These are phyloP conservation scores for Stemphylium lycopersici DNA, from an alignment of 2,329 filamentous ascomycete genomes.

Conservation along the genomic window DNA sequence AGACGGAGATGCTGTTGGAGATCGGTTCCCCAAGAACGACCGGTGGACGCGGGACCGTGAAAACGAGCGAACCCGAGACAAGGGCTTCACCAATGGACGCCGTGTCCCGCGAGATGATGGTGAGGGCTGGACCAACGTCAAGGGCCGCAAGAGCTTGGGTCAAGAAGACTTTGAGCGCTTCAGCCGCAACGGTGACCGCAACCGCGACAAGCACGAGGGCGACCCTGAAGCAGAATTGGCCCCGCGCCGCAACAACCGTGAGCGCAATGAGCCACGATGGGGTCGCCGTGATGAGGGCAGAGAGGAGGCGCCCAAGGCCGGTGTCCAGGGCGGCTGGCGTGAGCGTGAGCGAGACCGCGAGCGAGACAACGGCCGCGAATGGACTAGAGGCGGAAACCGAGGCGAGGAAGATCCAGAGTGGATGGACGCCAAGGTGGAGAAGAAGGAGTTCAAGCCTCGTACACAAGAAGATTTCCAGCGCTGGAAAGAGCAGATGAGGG, in stretches of 20 bases:
- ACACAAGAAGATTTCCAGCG: conserved; percentile 92
- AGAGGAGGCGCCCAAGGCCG: conserved; percentile 52
- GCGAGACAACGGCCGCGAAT: conserved; percentile 57
- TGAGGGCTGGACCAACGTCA: conserved; percentile 77
- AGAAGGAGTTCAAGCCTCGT: conserved; percentile 72
- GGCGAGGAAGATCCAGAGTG: conserved; percentile 79
- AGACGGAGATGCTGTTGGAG: conserved; percentile 49
- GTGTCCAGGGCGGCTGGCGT: conserved; percentile 65
- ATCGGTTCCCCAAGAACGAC: conserved; percentile 45
- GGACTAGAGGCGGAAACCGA: conserved; percentile 60
- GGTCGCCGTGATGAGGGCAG: conserved; percentile 64
- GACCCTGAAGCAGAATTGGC: conserved; percentile 53
- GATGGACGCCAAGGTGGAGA: conserved; percentile 72
- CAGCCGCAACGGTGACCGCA: conserved; percentile 59
- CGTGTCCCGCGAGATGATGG: conserved; percentile 58
- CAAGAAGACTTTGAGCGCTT: conserved; percentile 75
- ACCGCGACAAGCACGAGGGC: conserved; percentile 57
- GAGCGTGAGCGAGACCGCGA: conserved; percentile 48
- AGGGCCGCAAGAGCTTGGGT: conserved; percentile 75
- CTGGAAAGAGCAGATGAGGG: conserved; percentile 92
- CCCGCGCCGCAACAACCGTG: conserved; percentile 67
- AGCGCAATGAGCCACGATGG: conserved; percentile 75
- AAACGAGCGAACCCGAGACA: conserved; percentile 45
- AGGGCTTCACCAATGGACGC: conserved; percentile 48
- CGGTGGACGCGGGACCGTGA: conserved; percentile 54